Evolutionary conservation across 2,329 filamentous ascomycete species (phyloP), one percentile per base, ranked within the genome.

Genomic region (Neofusicoccum umdonicola): DNA sequence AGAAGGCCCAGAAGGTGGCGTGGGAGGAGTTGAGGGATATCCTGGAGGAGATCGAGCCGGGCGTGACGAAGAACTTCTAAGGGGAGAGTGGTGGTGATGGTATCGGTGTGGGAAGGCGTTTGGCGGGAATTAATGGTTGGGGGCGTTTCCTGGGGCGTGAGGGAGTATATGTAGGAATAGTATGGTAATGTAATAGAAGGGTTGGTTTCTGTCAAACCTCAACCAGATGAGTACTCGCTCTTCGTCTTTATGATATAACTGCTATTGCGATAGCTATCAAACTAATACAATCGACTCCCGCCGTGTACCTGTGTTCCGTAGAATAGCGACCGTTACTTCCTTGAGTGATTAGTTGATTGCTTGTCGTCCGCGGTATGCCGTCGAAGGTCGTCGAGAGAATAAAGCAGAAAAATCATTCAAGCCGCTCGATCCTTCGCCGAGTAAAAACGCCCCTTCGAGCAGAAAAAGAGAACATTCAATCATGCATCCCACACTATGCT

Each of bases 21-120:
- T 82, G 79, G 79, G 65, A 66, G 3, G 79, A 82, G 68, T 56
- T 82, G 68, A 67, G 65, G 4, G 70, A 56, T 34, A 77, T 76
- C 66, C 67, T 82, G 64, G 76, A 82, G 67, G 64, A 54, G 1
- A 78, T 81, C 37, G 68, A 71, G 62, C 66, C 67, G 9, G 75
- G 74, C 1, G 66, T 77, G 4, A 75, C 70, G 19, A 57, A 51
- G 13, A 60, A 60, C 52, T 35, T 65, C 13, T 58, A n/a, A 44
- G 12, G 13, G 8, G 13, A 19, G 7, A 37, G 4, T 31, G 27
- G 27, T 5, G 27, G 27, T 4, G 27, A 31, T 3, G 27, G 27
- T 4, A 1, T 31, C 6, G 27, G 27, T 31, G 27, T 6, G 5
- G 27, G 27, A 31, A 31, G 27, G 27, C 27, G 27, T 5, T 31